A percentile compares a stretch with the other conserved stretches of the same genome.
These are phyloP conservation scores for Colletotrichum liriopes DNA, from an alignment of 2,329 filamentous ascomycete genomes.

Conservation along the genomic window DNA sequence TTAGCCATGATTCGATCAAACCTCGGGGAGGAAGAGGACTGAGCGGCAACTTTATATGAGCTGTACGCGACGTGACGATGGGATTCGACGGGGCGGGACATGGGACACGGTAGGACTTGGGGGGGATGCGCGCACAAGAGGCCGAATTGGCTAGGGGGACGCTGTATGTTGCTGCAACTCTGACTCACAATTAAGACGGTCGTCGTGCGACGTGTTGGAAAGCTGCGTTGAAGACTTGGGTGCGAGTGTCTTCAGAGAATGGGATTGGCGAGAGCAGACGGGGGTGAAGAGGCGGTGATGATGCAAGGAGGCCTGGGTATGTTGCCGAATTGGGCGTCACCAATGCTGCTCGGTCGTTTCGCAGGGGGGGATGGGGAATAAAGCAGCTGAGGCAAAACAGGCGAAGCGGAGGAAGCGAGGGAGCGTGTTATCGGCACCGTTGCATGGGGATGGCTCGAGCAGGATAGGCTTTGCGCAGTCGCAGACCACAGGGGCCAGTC, in stretches of 20 bases:
- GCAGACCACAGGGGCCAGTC: constrained; percentile 22
- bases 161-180: constrained; percentile 40
- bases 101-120: constrained; percentile 8
- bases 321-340: constrained; percentile 54
- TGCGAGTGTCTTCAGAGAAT: constrained; percentile 22
- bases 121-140: constrained; percentile 24
- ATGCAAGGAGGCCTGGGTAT: constrained; percentile 46
- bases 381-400: constrained; percentile 46
- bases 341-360: constrained; percentile 54
- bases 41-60: constrained; percentile 42
- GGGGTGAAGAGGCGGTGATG: constrained; percentile 44
- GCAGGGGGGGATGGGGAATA: constrained; percentile 44
- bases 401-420: constrained; percentile 45
- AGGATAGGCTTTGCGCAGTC: constrained; percentile 30
- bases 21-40: constrained; percentile 43
- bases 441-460: constrained; percentile 39
- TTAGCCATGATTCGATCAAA: constrained; percentile 39
- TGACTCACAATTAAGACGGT: constrained; percentile 44
- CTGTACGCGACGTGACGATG: constrained; percentile 49
- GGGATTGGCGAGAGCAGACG: constrained; percentile 42
- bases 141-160: constrained; percentile 38
- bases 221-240: constrained; percentile 32
- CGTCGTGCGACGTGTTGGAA: constrained; percentile 42
- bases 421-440: constrained; percentile 48
- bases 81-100: constrained; percentile 19